Conservation (phyloP, 768 basidiomycete genomes). For the Ephemerocybe angulata region DNA sequence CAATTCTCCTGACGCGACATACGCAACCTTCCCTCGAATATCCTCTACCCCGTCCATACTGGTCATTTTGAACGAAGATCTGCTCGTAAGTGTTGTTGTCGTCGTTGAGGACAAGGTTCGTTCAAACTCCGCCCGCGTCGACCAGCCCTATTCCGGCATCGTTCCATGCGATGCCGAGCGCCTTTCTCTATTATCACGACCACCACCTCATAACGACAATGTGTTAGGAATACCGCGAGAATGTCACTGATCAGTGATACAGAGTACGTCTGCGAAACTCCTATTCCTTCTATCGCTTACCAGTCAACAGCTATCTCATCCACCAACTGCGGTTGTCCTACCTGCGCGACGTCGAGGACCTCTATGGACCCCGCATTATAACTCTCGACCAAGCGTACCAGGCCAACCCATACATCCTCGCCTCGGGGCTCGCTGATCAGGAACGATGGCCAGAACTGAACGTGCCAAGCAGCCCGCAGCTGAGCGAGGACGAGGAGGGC, state of each 20-base stretch:
- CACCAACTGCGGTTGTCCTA: background rate
- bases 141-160: background rate
- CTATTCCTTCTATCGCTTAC: background rate
- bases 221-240: background rate
- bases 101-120: too few relatives aligned
- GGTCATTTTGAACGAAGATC: too few relatives aligned
- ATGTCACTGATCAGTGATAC: slow-evolving; percentile 10
- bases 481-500: slow-evolving; percentile 60
- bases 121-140: too few relatives aligned
- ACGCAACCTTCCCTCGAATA: too few relatives aligned
- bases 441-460: slow-evolving; percentile 85
- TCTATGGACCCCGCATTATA: slow-evolving; percentile 78
- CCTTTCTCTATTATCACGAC: background rate
- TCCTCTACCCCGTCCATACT: too few relatives aligned
- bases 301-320: background rate
- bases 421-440: slow-evolving; percentile 73
- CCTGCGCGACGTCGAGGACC: slow-evolving; percentile 49
- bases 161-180: background rate
- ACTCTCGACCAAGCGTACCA: slow-evolving; percentile 74
- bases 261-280: background rate
- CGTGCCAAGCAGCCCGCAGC: slow-evolving; percentile 64
- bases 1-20: slow-evolving; percentile 57
- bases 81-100: too few relatives aligned
- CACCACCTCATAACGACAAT: background rate
- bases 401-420: slow-evolving; percentile 79